phyloP scores from a whole-genome alignment of 768 basidiomycete genomes.

The Podaxis sp. region DNA sequence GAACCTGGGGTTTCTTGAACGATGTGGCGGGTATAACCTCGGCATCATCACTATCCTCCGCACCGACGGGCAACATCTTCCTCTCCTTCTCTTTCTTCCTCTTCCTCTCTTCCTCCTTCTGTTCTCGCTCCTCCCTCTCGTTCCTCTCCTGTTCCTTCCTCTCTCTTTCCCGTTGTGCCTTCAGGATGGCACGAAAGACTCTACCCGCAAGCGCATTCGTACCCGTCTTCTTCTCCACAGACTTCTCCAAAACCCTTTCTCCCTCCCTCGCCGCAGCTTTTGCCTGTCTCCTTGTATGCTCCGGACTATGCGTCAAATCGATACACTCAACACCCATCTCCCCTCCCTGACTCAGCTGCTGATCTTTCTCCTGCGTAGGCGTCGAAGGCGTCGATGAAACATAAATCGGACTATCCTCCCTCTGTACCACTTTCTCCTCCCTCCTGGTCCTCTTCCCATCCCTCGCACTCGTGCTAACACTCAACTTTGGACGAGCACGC shows the following conservation, averaged over 20 bases:
- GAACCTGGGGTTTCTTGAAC: not conserved
- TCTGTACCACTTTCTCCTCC: not conserved
- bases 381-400: constrained; percentile 2
- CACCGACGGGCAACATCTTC: constrained; percentile 18
- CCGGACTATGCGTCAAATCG: constrained; percentile 10
- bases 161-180: not conserved
- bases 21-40: constrained; percentile 6
- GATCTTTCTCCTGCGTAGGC: not conserved
- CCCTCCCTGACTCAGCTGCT: not conserved
- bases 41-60: constrained; percentile 15
- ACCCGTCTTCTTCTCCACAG: not conserved
- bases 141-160: constrained; percentile 3
- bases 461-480: not conserved
- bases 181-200: not conserved
- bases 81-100: constrained; percentile 9
- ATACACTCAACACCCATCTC: not conserved
- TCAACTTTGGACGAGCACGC: not conserved
- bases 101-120: constrained; percentile 1
- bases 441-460: not conserved
- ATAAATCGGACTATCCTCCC: constrained; percentile 11
- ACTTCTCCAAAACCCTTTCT: not conserved
- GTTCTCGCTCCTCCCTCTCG: not conserved
- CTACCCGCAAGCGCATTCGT: not conserved
- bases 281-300: not conserved
- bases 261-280: not conserved